Conservation (phyloP, 805 yeast species). For the Candida railenensis region DNA sequence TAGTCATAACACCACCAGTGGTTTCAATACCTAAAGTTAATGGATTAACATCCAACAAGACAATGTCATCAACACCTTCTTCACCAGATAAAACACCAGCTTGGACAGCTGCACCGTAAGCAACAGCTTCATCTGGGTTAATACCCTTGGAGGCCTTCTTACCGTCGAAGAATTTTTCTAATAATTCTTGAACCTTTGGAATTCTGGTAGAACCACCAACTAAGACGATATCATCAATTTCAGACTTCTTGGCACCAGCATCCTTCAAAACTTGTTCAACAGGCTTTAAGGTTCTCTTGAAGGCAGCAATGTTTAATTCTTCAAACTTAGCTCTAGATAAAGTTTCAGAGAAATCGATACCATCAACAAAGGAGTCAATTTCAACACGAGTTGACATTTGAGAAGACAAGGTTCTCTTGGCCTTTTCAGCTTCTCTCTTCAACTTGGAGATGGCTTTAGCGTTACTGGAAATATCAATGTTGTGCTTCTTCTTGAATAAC, state of each 20-base stretch:
- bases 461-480: slow-evolving; percentile 39
- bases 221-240: slow-evolving; percentile 46
- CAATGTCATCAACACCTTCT: slow-evolving; percentile 94
- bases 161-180: slow-evolving; percentile 45
- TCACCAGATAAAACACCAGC: slow-evolving; percentile 97
- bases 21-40: slow-evolving; percentile 99
- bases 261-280: slow-evolving; percentile 47
- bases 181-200: slow-evolving; percentile 49
- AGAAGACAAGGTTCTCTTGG: slow-evolving; percentile 48
- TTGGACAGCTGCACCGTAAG: slow-evolving; percentile 89
- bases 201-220: slow-evolving; percentile 53
- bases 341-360: slow-evolving; percentile 48
- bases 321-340: slow-evolving; percentile 48
- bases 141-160: slow-evolving; percentile 49
- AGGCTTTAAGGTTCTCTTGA: slow-evolving; percentile 47
- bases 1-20: slow-evolving; percentile 99
- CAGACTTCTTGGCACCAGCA: slow-evolving; percentile 44
- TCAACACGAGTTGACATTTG: slow-evolving; percentile 43
- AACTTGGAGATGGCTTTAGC: slow-evolving; percentile 44
- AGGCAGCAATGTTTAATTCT: slow-evolving; percentile 45
- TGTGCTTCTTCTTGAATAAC: slow-evolving; percentile 46
- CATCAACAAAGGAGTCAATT: slow-evolving; percentile 49
- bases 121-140: slow-evolving; percentile 52
- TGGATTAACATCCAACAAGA: slow-evolving; percentile 96
- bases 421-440: slow-evolving; percentile 50